Base-by-base conservation (phyloP, 2,329 filamentous ascomycete species). In the Coniochaeta pulveracea region DNA sequence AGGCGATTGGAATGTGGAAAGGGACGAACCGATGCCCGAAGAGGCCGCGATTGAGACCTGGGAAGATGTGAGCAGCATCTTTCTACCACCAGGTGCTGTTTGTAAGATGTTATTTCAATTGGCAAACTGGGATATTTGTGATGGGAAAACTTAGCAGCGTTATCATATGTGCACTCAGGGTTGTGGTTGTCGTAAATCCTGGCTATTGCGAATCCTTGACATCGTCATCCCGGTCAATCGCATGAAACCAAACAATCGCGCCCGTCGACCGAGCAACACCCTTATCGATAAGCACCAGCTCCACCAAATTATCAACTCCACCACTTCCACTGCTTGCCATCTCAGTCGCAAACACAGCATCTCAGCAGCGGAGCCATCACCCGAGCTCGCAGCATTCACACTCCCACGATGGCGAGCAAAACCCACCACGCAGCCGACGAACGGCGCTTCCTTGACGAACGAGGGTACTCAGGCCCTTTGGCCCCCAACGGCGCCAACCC, bases 401-500 rank as follows among this genome's bases (percentile, higher is more conserved):
- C 33, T 38, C 30, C 37, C 9, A 30, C 6, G 16, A 31, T 22
- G 18, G 19, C 28, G 6, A 31, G 22, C 10, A 11, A 31, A 31
- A 31, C 28, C 28, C 28, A 31, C 50, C 75, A 86, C 57, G 78
- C 79, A 54, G 86, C 86, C 51, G 86, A 94, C 55, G 85, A 84
- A 57, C 69, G 71, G 42, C 70, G 68, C 47, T 80, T 93, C 55
- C 81, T 96, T 53, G 89, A 96, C 61, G 85, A 93, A 61, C 83
- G 89, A 46, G 89, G 89, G 52, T 83, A 84, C 52, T 67, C 64
- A 10, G 83, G 79, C 28, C 60, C 76, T 22, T 72, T 93, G 15
- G 79, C 91, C 41, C 86, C 75, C 38, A 80, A 89, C 54, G 86
- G 86, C 39, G 80, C 93, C 50, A 95, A 95, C 61, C 89, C 89